phyloP scores from a whole-genome alignment of 2,329 filamentous ascomycete species.

The Ustulina deusta region DNA sequence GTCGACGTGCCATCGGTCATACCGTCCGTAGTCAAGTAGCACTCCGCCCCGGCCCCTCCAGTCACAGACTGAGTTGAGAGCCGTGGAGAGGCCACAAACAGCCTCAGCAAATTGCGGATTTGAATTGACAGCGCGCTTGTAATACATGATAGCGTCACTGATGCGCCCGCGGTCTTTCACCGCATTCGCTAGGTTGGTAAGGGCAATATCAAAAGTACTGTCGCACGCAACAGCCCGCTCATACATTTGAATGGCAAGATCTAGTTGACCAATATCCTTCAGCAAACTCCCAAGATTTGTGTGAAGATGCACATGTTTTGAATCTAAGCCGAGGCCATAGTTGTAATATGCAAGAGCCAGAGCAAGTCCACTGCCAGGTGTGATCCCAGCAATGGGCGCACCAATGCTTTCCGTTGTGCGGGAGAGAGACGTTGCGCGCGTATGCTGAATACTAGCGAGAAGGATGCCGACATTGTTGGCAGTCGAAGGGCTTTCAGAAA shows the following conservation, averaged over 20 bases:
- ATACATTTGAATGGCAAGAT: conserved; percentile 95
- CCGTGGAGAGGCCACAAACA: conserved; percentile 93
- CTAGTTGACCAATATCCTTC: conserved; percentile 94
- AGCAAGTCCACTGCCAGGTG: conserved; percentile 86
- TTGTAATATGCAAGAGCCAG: conserved; percentile 95
- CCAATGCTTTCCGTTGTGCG: conserved; percentile 48
- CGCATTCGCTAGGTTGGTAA: conserved; percentile 96
- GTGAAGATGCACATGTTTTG: conserved; percentile 92
- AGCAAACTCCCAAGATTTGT: conserved; percentile 95
- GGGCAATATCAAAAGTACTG: conserved; percentile 93
- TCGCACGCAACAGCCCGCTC: conserved; percentile 93
- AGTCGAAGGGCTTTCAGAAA: conserved; percentile 96
- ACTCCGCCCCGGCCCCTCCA: conserved; percentile 93
- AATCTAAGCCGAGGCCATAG: conserved; percentile 88
- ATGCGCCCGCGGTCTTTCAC: conserved; percentile 97
- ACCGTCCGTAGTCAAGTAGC: conserved; percentile 75
- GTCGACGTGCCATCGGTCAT: conserved; percentile 94
- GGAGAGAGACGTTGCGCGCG: conserved; percentile 54
- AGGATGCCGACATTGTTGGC: conserved; percentile 98
- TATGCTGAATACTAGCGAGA: conserved; percentile 91
- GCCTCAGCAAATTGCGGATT: conserved; percentile 97
- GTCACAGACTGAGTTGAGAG: conserved; percentile 94
- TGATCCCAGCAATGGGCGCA: conserved; percentile 77
- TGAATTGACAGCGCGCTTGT: conserved; percentile 87
- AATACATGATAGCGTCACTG: conserved; percentile 91